Base-by-base conservation (phyloP, 257 asterid species). In the Nicotiana knightiana region DNA sequence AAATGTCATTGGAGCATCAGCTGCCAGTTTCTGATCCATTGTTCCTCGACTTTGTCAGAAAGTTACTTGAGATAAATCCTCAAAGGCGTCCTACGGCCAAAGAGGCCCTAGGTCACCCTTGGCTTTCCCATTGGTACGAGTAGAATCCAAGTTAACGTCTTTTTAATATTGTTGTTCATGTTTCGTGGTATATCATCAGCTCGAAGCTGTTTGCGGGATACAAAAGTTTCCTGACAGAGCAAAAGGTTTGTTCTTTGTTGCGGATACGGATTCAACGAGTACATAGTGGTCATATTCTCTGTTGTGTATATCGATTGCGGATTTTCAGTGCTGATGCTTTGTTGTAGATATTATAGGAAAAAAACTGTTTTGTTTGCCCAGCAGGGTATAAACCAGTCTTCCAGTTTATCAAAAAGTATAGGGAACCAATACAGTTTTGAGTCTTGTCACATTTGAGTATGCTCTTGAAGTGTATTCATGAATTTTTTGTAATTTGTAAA, bases 91-190 rank as follows among this genome's bases (percentile, higher is more conserved):
- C 92, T 0, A 90, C 91, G 16, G 99, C 97, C 3, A 77, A 84
- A 73, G 93, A 93, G 87, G 99, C 97, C 30, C 85, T 95, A 21
- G 70, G 77, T 67, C 99, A 95, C 82, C 97, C 98, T 13, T 95
- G 99, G 99, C 91, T 95, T 81, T 88, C 92, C 35, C 86, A 80
- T 70, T 35, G 81, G 0, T 92, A 90, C 51, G 67, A 51, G 59
- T 79, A 61, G 57, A 54, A 53, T 30, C 66, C 54, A 65, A 46
- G 73, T 46, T 81, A 4, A 64, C 33, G 12, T 63, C n/a, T 15
- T 30, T 48, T 9, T 64, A 30, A 48, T 16, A 68, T 12, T 70
- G 35, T 81, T 67, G 32, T 67, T 81, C 77, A 28, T 28, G 7
- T 64, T 63, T 48, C 48, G n/a, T 64, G 33, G 21, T 46, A 81